These are phyloP conservation scores for Arachnomyces sp. DNA, from an alignment of 2,329 filamentous ascomycete genomes.

Conservation along the genomic window DNA sequence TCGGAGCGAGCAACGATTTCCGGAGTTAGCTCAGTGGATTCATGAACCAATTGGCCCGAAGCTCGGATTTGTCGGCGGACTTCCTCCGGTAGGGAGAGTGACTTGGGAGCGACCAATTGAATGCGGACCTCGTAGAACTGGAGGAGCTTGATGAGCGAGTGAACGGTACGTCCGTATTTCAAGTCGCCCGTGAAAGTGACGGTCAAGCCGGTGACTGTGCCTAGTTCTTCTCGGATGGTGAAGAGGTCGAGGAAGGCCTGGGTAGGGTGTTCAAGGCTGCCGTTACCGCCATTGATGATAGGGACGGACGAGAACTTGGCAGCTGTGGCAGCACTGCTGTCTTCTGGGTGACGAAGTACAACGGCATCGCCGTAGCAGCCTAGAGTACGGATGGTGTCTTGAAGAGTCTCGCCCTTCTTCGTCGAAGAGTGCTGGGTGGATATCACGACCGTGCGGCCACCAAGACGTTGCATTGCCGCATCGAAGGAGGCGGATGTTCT, in stretches of 20 bases:
- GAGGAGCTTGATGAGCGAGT: conserved; percentile 89
- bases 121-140: conserved; percentile 92
- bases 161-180: conserved; percentile 85
- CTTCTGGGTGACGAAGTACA: conserved; percentile 87
- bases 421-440: conserved; percentile 79
- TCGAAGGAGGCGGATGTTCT: conserved; percentile 94
- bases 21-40: conserved; percentile 71
- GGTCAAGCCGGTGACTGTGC: conserved; percentile 87
- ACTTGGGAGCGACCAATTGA: conserved; percentile 79
- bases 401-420: conserved; percentile 87
- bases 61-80: conserved; percentile 64
- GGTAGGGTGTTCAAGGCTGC: conserved; percentile 90
- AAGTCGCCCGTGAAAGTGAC: conserved; percentile 96
- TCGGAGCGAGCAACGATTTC: conserved; percentile 82
- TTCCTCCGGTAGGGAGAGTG: conserved; percentile 66
- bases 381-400: conserved; percentile 88
- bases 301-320: conserved; percentile 83
- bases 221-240: conserved; percentile 95
- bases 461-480: conserved; percentile 95
- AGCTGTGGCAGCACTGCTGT: conserved; percentile 70
- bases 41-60: conserved; percentile 68
- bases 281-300: conserved; percentile 95
- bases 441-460: conserved; percentile 76
- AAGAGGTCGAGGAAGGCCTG: conserved; percentile 97
- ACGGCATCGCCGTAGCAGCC: conserved; percentile 92